Base-by-base conservation (phyloP, 768 basidiomycete genomes). In the Auricularia auricula-judae region DNA sequence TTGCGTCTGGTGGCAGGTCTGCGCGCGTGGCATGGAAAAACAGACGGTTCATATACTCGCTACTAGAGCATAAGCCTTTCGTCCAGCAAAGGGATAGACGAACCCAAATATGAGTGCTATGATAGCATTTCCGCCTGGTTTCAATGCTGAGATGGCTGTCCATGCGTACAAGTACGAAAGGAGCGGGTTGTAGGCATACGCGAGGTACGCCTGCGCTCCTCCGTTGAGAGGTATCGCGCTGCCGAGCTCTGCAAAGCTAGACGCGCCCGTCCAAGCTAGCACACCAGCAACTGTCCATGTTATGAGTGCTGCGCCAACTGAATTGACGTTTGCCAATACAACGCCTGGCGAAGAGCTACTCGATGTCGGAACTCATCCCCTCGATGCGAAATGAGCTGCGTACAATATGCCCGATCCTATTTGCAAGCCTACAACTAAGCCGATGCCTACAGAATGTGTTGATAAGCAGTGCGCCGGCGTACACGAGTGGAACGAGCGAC, bases 381-480 rank as follows among this genome's bases (percentile, higher is more conserved):
- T 51, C 14, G 3, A n/a, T 16, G 54, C 16, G 4, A 10, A 11
- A 7, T 14, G 23, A 21, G 4, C 23, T 23, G 12, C 56, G 68
- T 71, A 93, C 91, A 96, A 97, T 65, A 97, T 97, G 39, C 93
- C 93, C 18, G 93, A 95, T 16, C 93, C 93, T 74, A 93, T 90
- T 86, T 95, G 93, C 68, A 84, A 74, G 5, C 93, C 92, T 18
- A 90, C 86, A 67, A 94, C 83, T 53, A 97, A 77, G 35, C 89
- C 93, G 68, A 96, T 84, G n/a, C 89, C 93, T 92, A 23, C 54
- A 21, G n/a, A 21, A 66, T 47, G 53, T 29, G 42, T 42, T 56
- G 63, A 36, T 51, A 62, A 36, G 62, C 36, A 34, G 29, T 33
- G 23, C 51, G 16, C 29, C 29, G 29, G 29, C 29, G 29, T 29